phyloP scores from a whole-genome alignment of 2,329 filamentous ascomycete genomes.

The Cladosporium oxysporum region DNA sequence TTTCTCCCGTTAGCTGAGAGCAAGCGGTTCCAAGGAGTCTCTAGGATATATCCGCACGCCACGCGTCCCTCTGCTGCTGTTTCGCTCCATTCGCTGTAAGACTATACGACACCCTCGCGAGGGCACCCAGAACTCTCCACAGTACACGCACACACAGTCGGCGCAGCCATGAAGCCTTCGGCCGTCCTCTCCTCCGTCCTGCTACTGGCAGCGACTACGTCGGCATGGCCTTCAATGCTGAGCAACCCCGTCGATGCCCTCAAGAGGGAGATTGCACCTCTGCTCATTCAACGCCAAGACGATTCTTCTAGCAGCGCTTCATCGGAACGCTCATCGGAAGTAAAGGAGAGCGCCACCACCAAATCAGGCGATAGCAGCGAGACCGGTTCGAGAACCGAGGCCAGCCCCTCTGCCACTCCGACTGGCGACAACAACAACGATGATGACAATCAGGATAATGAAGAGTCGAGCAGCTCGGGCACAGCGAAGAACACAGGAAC shows the following conservation, averaged over 20 bases:
- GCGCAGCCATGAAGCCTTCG: constrained; percentile 38
- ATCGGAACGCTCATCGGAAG: constrained; percentile 25
- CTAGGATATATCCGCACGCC: not conserved
- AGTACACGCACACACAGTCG: constrained; percentile 12
- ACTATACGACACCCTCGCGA: constrained; percentile 7
- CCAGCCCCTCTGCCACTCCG: constrained; percentile 18
- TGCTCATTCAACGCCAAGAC: constrained; percentile 31
- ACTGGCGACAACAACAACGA: constrained; percentile 29
- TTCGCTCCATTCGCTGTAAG: not conserved
- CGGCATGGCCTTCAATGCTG: constrained; percentile 32
- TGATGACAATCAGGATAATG: constrained; percentile 9
- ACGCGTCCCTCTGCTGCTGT: constrained; percentile 14
- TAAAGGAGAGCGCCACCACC: constrained; percentile 20
- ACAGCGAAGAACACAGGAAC: constrained; percentile 20
- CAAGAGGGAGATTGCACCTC: constrained; percentile 31
- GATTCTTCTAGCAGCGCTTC: constrained; percentile 25
- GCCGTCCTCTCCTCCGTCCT: constrained; percentile 35
- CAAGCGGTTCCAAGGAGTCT: not conserved
- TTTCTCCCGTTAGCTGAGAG: not conserved
- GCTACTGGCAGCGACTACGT: constrained; percentile 35
- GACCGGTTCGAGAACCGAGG: constrained; percentile 17
- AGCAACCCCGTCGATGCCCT: constrained; percentile 31
- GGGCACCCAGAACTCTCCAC: not conserved
- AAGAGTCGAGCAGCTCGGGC: constrained; percentile 20
- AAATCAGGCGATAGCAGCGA: not conserved